Percentiles rank a stretch among this genome's conserved stretches.
Evolutionary conservation across 345 rosid species (phyloP).

Genomic region (Turnera subulata): DNA sequence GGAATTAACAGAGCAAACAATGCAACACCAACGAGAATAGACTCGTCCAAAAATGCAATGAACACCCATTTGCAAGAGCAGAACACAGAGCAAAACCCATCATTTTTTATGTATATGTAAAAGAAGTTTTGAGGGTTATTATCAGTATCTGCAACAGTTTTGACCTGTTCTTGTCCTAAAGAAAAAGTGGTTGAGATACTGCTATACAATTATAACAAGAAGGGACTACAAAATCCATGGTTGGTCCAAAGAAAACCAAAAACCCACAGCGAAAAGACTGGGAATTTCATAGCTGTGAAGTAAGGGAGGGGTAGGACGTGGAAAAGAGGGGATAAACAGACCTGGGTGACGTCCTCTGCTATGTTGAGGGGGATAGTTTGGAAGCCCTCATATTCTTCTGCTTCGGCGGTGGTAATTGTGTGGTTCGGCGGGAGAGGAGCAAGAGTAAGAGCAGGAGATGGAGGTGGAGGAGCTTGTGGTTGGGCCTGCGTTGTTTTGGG

Average conservation of each 20-base stretch:
- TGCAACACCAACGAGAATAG: no score
- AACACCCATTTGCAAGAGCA: no score
- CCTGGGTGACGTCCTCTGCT: conserved; percentile 80
- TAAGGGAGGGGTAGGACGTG: not conserved
- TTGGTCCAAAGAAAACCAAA: not conserved
- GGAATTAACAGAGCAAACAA: no score
- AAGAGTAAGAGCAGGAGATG: conserved; percentile 16
- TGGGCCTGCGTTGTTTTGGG: not conserved
- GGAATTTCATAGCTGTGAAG: no score
- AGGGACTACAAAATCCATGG: no score
- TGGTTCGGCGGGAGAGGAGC: conserved; percentile 25
- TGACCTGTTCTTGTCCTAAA: not conserved
- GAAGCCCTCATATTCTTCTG: conserved; percentile 17
- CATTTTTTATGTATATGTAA: no score
- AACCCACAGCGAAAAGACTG: not conserved
- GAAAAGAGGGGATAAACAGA: conserved; percentile 7
- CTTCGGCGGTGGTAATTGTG: conserved; percentile 9
- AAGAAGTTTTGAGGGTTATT: no score
- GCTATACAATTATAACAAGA: no score
- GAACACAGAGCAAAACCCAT: no score
- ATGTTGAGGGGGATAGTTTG: conserved; percentile 47
- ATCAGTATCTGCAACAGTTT: not conserved
- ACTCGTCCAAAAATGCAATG: no score
- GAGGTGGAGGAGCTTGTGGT: conserved; percentile 5
- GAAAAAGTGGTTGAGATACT: not conserved